A percentile compares a stretch with the other conserved stretches of the same genome.
These are phyloP conservation scores for Galeopsis tetrahit DNA, from an alignment of 257 asterid genomes.

Conservation along the genomic window DNA sequence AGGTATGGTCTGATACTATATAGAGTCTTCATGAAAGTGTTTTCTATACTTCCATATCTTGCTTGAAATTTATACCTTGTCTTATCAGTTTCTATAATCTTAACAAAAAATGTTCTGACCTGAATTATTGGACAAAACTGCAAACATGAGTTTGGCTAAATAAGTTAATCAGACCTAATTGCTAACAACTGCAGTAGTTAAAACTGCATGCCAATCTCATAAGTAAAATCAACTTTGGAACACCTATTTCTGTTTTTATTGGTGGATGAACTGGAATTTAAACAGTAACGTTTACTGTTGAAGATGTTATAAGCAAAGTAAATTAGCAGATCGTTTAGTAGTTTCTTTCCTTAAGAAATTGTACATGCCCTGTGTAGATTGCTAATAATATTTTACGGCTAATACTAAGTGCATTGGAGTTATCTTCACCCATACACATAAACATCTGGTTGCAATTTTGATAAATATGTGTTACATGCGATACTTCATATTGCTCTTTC, in stretches of 20 bases:
- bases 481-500: constrained; percentile 4
- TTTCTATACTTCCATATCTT: constrained; percentile 20
- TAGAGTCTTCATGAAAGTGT: constrained; percentile 12
- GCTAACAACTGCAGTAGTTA: neutral
- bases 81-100: constrained; percentile 12
- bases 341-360: constrained; percentile 18
- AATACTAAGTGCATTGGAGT: constrained; percentile 17
- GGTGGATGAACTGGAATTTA: constrained; percentile 30
- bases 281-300: constrained; percentile 14
- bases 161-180: neutral
- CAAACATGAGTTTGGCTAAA: constrained; percentile 6
- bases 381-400: constrained; percentile 12
- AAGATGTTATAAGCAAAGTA: constrained; percentile 17
- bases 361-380: constrained; percentile 1
- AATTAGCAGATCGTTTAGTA: neutral
- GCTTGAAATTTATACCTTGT: neutral
- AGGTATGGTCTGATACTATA: constrained; percentile 53
- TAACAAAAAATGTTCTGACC: neutral
- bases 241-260: constrained; percentile 14
- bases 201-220: neutral
- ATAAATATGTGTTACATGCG: constrained; percentile 21
- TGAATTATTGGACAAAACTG: constrained; percentile 20
- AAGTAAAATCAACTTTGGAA: constrained; percentile 21
- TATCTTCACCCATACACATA: constrained; percentile 12
- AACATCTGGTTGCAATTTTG: constrained; percentile 12